Conservation (phyloP, 441 rosid species). For the Syzygium syzygioides region DNA sequence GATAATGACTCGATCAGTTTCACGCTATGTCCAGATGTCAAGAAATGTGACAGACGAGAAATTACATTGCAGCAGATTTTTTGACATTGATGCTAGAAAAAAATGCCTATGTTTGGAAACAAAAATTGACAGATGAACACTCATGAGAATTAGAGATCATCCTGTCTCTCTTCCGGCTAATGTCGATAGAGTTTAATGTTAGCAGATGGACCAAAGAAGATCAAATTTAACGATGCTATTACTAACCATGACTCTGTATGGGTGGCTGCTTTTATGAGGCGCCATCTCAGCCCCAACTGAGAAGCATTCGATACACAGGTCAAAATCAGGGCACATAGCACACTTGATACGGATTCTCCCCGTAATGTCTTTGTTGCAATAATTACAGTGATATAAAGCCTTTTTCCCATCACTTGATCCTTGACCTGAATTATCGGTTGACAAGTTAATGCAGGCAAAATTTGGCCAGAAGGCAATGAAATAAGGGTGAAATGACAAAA, state of each 20-base stretch:
- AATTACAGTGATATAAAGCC: constrained; percentile 85
- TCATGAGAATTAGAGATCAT: background rate
- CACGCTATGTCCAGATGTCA: background rate
- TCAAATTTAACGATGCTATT: background rate
- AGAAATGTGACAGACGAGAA: background rate
- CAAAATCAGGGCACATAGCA: constrained; percentile 88
- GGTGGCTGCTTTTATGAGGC: constrained; percentile 78
- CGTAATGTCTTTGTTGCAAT: constrained; percentile 90
- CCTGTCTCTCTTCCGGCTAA: background rate
- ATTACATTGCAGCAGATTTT: background rate
- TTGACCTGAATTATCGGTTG: constrained; percentile 39
- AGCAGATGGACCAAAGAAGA: background rate
- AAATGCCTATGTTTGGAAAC: background rate
- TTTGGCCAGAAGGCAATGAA: background rate
- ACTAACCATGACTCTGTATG: constrained; percentile 86
- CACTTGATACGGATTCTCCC: constrained; percentile 89
- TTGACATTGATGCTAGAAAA: background rate
- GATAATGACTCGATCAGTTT: background rate
- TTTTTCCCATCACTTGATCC: constrained; percentile 71
- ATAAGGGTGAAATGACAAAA: background rate
- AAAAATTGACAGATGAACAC: background rate
- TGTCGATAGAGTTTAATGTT: background rate
- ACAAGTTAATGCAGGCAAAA: background rate
- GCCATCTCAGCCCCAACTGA: constrained; percentile 86
- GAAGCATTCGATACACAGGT: constrained; percentile 92